Evolutionary conservation across 176 grass and related monocot genomes (phyloP).

Genomic region (Saccharum spontaneum): DNA sequence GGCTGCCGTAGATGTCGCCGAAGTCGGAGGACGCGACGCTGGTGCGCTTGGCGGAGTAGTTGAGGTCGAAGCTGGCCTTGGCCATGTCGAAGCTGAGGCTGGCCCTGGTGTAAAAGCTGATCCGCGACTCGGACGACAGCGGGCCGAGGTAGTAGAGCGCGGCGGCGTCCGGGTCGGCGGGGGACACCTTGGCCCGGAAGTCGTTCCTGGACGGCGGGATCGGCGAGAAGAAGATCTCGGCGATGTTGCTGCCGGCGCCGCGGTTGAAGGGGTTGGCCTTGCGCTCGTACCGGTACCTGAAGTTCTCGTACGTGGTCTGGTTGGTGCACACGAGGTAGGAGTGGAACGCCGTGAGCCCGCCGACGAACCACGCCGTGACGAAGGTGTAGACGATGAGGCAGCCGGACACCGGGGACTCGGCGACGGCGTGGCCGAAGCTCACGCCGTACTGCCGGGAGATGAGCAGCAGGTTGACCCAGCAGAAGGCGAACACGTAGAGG

Average conservation of each 20-base stretch:
- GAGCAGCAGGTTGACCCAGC: conserved; percentile 68
- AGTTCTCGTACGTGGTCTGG: conserved; percentile 99
- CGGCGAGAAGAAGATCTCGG: conserved; percentile 63
- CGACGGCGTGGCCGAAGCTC: conserved; percentile 46
- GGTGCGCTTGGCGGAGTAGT: conserved; percentile 42
- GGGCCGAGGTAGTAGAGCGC: conserved; percentile 35
- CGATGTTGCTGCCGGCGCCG: conserved; percentile 56
- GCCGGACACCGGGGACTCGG: conserved; percentile 66
- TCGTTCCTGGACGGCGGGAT: conserved; percentile 64
- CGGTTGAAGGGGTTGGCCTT: conserved; percentile 84
- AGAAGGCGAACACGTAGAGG: conserved; percentile 76
- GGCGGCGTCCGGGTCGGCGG: conserved; percentile 43
- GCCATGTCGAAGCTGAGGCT: conserved; percentile 60
- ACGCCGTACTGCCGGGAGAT: conserved; percentile 19
- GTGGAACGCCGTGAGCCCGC: conserved; percentile 89
- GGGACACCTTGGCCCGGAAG: conserved; percentile 56
- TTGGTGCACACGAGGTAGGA: conserved; percentile 86
- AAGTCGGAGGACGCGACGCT: conserved; percentile 67
- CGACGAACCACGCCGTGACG: conserved; percentile 87
- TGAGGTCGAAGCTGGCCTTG: conserved; percentile 72
- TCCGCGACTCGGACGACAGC: conserved; percentile 30
- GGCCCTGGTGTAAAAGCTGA: conserved; percentile 46
- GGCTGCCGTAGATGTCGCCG: conserved; percentile 46
- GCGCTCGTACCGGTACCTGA: conserved; percentile 81
- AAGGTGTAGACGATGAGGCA: conserved; percentile 86